Base-by-base conservation (phyloP, 2,329 filamentous ascomycete species). In the Pseudogymnoascus destructans region DNA sequence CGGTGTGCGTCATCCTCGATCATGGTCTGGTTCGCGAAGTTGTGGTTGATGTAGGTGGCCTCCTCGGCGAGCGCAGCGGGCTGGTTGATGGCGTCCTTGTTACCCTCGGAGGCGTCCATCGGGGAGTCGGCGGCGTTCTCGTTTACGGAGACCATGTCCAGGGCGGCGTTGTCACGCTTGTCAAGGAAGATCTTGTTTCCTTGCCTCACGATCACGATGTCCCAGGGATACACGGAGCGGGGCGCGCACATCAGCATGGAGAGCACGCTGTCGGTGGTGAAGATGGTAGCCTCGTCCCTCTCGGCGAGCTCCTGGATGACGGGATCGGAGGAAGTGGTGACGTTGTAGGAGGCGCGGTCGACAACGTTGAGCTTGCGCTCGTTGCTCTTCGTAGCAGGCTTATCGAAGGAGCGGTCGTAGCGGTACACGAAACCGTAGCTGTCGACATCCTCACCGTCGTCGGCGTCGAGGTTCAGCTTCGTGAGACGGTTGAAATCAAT, bases 171-270 rank as follows among this genome's bases (percentile, higher is more conserved):
- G 62, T 96, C 91, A 64, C 93, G 89, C 84, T 98, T 98, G 80
- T 98, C 93, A 64, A 98, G 84, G 83, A 90, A 98, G 73, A 98
- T 84, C 82, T 96, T 96, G 82, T 91, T 88, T 72, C 87, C 89
- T 72, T 95, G 89, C 73, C 88, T 85, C 63, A 89, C 79, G 69
- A 98, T 95, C 70, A 98, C 86, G 67, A 98, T 85, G 73, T 98
- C 93, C 93, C 93, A 98, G 42, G 91, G 91, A 78, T 97, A 97
- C 63, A 98, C 89, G 59, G 89, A 95, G 68, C 95, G 89, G 60
- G 93, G 88, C 57, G 93, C 85, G 75, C 93, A 98, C 93, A 98
- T 98, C 68, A 98, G 85, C 90, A 96, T 97, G 64, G 92, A 97
- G 61, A 98, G 82, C 67, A 98, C 91, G 75, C 86, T 95, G 73